Evolutionary conservation across 441 rosid genomes (phyloP).

Genomic region (Melastoma candidum): DNA sequence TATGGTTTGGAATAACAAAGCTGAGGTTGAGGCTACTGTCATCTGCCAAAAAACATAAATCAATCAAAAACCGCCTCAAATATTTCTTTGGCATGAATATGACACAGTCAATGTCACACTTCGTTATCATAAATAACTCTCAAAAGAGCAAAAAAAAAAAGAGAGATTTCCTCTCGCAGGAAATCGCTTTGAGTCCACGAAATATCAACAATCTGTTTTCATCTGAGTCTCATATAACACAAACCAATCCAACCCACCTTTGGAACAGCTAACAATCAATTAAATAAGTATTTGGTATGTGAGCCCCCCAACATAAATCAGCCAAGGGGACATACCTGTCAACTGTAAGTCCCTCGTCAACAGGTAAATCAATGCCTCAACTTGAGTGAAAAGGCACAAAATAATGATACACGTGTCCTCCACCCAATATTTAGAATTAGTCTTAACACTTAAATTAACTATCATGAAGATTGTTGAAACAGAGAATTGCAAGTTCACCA

Average conservation of each 20-base stretch:
- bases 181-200: no score
- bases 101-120: no score
- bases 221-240: background rate
- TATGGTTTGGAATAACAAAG: no score
- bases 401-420: slow-evolving; percentile 10
- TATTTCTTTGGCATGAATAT: no score
- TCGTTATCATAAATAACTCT: no score
- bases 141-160: no score
- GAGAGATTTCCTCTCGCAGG: no score
- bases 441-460: background rate
- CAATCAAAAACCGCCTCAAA: no score
- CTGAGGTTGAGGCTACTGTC: no score
- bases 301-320: slow-evolving; percentile 98
- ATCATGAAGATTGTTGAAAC: background rate
- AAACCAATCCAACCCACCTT: slow-evolving; percentile 38
- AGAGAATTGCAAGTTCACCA: slow-evolving; percentile 12
- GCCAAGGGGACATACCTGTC: slow-evolving; percentile 95
- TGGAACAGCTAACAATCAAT: slow-evolving; percentile 85
- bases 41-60: no score
- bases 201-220: no score
- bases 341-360: slow-evolving; percentile 81
- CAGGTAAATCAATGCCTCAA: slow-evolving; percentile 81
- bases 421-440: background rate
- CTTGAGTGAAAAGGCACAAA: slow-evolving; percentile 31
- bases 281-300: slow-evolving; percentile 93